Evolutionary conservation across 2,329 filamentous ascomycete species (phyloP).

Genomic region (Stachybotrys chlorohalonatus): DNA sequence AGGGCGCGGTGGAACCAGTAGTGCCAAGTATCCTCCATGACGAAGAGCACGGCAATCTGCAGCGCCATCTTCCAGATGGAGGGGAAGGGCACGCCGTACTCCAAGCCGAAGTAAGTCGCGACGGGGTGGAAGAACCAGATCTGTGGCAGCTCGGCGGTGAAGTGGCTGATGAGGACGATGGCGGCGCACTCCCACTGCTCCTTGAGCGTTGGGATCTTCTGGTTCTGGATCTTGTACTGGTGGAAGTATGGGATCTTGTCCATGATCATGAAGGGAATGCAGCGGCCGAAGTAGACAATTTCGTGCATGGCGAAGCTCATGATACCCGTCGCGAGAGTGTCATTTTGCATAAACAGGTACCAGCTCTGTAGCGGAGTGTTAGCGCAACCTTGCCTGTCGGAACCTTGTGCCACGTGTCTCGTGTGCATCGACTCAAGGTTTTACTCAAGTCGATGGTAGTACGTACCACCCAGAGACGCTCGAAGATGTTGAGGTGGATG

Average conservation of each 20-base stretch:
- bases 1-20: conserved; percentile 92
- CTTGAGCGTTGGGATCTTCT: conserved; percentile 82
- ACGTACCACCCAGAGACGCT: conserved; percentile 80
- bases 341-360: conserved; percentile 98
- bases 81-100: conserved; percentile 84
- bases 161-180: conserved; percentile 88
- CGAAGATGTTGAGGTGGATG: conserved; percentile 75
- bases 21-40: conserved; percentile 95
- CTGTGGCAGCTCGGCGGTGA: conserved; percentile 95
- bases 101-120: conserved; percentile 84
- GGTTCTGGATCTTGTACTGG: conserved; percentile 86
- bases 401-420: conserved; percentile 7
- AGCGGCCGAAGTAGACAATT: conserved; percentile 85
- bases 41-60: conserved; percentile 90
- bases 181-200: conserved; percentile 94
- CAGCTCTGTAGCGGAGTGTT: conserved; percentile 47
- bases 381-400: neutral
- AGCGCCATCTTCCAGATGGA: conserved; percentile 75
- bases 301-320: conserved; percentile 98
- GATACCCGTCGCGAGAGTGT: conserved; percentile 91
- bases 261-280: conserved; percentile 85
- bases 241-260: conserved; percentile 81
- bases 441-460: neutral
- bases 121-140: conserved; percentile 99
- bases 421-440: neutral